Evolutionary conservation across 2,329 filamentous ascomycete genomes (phyloP), one percentile per base, ranked within the genome.

Genomic region (Fusarium sp.): DNA sequence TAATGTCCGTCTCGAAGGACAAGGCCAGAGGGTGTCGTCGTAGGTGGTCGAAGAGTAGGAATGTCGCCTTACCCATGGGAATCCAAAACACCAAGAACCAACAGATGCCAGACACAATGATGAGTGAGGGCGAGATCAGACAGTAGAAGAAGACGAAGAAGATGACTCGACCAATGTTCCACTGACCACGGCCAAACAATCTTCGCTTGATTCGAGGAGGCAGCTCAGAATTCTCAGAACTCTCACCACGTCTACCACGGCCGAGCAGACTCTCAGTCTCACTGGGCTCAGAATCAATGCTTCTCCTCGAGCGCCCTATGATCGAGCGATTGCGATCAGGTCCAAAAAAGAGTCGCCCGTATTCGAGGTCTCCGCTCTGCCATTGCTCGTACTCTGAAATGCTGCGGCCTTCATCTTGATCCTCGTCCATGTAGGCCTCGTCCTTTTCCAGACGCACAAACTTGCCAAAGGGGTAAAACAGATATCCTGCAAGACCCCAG

Each of bases 361-460:
- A 93, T 79, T 99, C 96, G 33, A 99, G 87, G 76, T 99, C 96
- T 55, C 96, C 96, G 77, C 90, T 97, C 81, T 99, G 96, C 96
- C 96, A 99, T 81, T 97, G 93, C 79, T 99, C 96, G 77, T 99
- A 99, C 82, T 99, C 96, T 75, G 93, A 96, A 76, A 99, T 97
- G 81, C 94, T 98, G 76, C 96, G 89, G 18, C 96, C 96, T 80
- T 99, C 96, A 40, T 95, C 94, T 76, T 96, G 89, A 75, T 99
- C 96, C 81, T 99, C 96, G 65, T 97, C 92, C 51, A 93, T 85
- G 77, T 99, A 99, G 44, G 92, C 91, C 76, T 98, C 96, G 73
- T 99, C 96, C 78, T 95, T 92, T 77, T 97, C 91, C 36, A 99
- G 86, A 50, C 93, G 91, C 67, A 99, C 93, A 79, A 96, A 97